phyloP scores from a whole-genome alignment of 192 early-diverging fungal species.

The Mortierella hygrophila region DNA sequence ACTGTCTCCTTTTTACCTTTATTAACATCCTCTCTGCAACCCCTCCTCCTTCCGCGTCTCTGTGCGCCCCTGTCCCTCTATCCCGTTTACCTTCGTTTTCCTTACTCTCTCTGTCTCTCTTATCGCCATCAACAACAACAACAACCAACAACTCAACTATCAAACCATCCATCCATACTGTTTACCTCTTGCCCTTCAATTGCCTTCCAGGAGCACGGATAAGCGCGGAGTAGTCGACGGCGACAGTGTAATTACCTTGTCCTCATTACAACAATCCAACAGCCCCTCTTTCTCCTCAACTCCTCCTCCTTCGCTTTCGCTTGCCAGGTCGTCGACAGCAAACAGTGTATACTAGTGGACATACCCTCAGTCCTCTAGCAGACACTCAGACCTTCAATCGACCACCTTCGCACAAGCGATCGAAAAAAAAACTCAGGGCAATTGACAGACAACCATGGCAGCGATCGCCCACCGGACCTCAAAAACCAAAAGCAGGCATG shows the following conservation, averaged over 20 bases:
- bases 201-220: constrained; percentile 5
- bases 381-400: background rate
- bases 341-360: too few relatives aligned
- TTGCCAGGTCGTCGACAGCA: too few relatives aligned
- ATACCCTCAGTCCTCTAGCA: background rate
- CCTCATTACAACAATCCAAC: too few relatives aligned
- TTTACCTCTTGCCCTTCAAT: background rate
- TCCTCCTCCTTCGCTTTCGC: too few relatives aligned
- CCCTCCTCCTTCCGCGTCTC: too few relatives aligned
- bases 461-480: constrained; percentile 23
- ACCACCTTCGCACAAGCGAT: too few relatives aligned
- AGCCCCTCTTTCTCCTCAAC: too few relatives aligned
- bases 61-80: too few relatives aligned
- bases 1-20: too few relatives aligned
- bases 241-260: too few relatives aligned
- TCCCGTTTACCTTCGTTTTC: background rate
- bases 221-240: too few relatives aligned
- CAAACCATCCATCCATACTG: background rate
- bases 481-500: constrained; percentile 21
- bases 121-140: background rate
- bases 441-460: constrained; percentile 11
- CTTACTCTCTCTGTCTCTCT: background rate
- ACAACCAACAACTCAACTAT: background rate
- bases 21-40: too few relatives aligned
- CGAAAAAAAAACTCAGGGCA: background rate